Evolutionary conservation across 1,139 yeast genomes (phyloP).

Genomic region (Geotrichum bryndzae): DNA sequence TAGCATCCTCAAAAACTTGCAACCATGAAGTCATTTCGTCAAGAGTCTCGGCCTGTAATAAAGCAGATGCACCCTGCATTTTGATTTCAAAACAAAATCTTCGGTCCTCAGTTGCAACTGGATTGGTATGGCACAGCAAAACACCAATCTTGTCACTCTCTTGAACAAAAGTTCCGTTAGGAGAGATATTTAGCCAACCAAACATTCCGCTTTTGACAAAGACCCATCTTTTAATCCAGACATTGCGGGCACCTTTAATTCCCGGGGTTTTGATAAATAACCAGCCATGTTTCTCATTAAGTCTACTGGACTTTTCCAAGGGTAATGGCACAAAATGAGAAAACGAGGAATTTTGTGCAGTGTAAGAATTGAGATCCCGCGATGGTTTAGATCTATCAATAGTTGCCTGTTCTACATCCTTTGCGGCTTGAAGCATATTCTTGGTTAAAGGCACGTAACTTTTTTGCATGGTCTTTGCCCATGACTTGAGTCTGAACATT

Average conservation of each 20-base stretch:
- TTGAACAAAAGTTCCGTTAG: slow-evolving; percentile 72
- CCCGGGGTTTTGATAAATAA: slow-evolving; percentile 55
- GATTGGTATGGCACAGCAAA: slow-evolving; percentile 57
- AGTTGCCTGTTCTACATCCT: slow-evolving; percentile 61
- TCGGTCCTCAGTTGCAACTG: slow-evolving; percentile 69
- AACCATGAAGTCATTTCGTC: slow-evolving; percentile 74
- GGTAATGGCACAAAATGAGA: slow-evolving; percentile 27
- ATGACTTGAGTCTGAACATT: slow-evolving; percentile 34
- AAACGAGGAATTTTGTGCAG: slow-evolving; percentile 32
- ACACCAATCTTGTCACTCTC: slow-evolving; percentile 89
- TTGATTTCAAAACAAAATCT: slow-evolving; percentile 79
- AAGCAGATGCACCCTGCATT: slow-evolving; percentile 55
- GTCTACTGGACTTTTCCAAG: background rate
- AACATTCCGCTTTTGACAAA: slow-evolving; percentile 78
- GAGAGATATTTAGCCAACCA: slow-evolving; percentile 70
- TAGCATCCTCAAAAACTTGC: slow-evolving; percentile 60
- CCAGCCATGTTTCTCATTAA: slow-evolving; percentile 82
- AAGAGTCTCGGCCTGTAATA: slow-evolving; percentile 72
- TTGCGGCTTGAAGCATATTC: slow-evolving; percentile 56
- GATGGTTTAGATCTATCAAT: slow-evolving; percentile 55
- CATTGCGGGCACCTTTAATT: slow-evolving; percentile 37
- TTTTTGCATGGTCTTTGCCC: slow-evolving; percentile 28
- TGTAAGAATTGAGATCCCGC: slow-evolving; percentile 52
- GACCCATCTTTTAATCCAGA: slow-evolving; percentile 88
- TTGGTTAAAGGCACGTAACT: slow-evolving; percentile 34